These are phyloP conservation scores for Chondrus crispus DNA, from an alignment of 23 red algal species.

Conservation along the genomic window DNA sequence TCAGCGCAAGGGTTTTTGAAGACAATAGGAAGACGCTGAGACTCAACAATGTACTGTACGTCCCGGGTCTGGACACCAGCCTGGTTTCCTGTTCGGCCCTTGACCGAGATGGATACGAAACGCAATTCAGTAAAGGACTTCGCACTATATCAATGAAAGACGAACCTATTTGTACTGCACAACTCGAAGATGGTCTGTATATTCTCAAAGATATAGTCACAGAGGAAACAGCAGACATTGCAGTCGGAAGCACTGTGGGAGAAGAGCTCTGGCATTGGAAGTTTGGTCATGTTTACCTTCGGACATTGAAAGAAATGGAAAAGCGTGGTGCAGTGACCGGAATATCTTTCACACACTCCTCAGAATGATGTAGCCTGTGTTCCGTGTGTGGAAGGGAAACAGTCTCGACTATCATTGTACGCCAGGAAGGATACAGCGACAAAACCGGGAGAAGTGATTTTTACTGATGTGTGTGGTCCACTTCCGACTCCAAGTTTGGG, in stretches of 20 bases:
- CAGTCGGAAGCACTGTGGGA: too few relatives aligned
- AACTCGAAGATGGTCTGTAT: too few relatives aligned
- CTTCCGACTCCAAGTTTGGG: not conserved
- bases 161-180: too few relatives aligned
- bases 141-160: not conserved
- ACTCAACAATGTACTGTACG: not conserved
- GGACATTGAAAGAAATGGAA: not conserved
- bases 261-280: too few relatives aligned
- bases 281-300: not conserved
- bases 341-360: not conserved
- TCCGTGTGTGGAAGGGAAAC: not conserved
- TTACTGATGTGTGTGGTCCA: not conserved
- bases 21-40: not conserved
- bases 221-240: too few relatives aligned
- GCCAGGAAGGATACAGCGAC: not conserved
- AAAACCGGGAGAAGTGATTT: not conserved
- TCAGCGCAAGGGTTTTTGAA: not conserved
- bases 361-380: not conserved
- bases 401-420: not conserved
- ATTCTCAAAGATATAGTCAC: too few relatives aligned
- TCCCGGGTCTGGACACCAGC: not conserved
- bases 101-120: not conserved
- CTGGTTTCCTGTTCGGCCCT: not conserved
- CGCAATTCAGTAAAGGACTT: not conserved
- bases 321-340: not conserved